Base-by-base conservation (phyloP, 768 basidiomycete genomes). In the Macrocybe gigantea region DNA sequence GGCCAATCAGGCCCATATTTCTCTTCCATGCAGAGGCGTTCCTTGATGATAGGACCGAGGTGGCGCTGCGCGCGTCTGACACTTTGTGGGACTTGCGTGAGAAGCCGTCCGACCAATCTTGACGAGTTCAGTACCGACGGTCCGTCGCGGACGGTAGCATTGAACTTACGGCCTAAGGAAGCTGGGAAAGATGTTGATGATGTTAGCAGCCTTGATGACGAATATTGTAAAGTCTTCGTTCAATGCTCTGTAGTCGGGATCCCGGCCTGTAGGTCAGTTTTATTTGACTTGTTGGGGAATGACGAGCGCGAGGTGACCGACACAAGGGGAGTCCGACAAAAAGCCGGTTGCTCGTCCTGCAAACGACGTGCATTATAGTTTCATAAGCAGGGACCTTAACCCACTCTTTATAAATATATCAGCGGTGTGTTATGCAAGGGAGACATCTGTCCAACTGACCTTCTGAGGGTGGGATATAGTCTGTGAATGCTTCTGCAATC, bases 281-380 rank as follows among this genome's bases (percentile, higher is more conserved):
- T 34, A n/a, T n/a, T 9, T 44, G 30, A n/a, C n/a, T 9, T 44
- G 30, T 13, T 44, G 7, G 37, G 10, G 13, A 14, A 14, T 5
- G 3, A 33, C 38, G 1, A 37, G 30, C 33, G 13, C 8, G 30
- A 8, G 34, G n/a, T 15, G 15, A 56, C 66, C 41, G 44, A 75
- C 75, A 77, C 7, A 74, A 49, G 2, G 75, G 73, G 3, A 70
- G 51, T 1, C 73, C 75, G 33, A 79, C 69, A 49, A 76, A 74
- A 7, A 72, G 47, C 1, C 75, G 63, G 49, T 72, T 74, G 53
- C 62, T 69, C 9, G 67, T 63, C 30, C 72, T 56, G 42, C 59
- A 62, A 6, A 72, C 64, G 29, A 73, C 62, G 30, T 66, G 48
- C 58, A 60, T 62, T 30, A 66, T 54, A 2, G 63, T 63, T 2